A percentile compares a stretch with the other conserved stretches of the same genome.
Evolutionary conservation across 495 filamentous ascomycete species (phyloP).

Genomic region (Talaromyces nanjingensis): DNA sequence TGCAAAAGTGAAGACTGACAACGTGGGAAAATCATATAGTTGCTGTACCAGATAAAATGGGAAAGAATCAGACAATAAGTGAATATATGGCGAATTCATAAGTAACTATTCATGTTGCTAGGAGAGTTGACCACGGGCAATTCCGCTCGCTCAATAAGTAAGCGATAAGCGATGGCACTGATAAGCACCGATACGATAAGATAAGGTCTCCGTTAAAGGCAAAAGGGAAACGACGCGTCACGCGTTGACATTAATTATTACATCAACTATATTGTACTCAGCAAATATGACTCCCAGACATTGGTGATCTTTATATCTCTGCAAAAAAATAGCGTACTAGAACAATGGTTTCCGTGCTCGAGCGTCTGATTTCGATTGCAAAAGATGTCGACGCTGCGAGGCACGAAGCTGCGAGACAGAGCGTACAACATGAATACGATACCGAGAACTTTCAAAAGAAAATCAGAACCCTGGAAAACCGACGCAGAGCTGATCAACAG

Average conservation of each 20-base stretch:
- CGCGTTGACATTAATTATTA: background rate
- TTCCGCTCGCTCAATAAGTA: background rate
- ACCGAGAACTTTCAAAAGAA: slow-evolving; percentile 18
- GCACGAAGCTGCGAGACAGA: background rate
- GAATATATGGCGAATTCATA: background rate
- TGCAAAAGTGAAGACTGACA: background rate
- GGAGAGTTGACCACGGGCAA: background rate
- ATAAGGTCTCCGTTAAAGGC: background rate
- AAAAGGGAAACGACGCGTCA: background rate
- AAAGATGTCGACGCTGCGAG: background rate
- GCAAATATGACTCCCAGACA: background rate
- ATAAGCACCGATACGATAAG: background rate
- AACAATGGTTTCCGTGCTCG: background rate
- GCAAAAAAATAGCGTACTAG: background rate
- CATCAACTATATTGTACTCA: background rate
- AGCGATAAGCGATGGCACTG: background rate
- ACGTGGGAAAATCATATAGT: background rate
- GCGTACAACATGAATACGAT: background rate
- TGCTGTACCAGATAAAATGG: background rate
- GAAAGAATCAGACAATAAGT: background rate
- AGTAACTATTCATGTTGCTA: too few species aligned
- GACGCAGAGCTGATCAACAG: slow-evolving; percentile 13
- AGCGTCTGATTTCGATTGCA: background rate
- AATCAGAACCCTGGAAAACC: slow-evolving; percentile 17
- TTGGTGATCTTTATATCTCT: background rate